phyloP scores from a whole-genome alignment of 352 stramenopile species.

The Globisporangium camurandrum region DNA sequence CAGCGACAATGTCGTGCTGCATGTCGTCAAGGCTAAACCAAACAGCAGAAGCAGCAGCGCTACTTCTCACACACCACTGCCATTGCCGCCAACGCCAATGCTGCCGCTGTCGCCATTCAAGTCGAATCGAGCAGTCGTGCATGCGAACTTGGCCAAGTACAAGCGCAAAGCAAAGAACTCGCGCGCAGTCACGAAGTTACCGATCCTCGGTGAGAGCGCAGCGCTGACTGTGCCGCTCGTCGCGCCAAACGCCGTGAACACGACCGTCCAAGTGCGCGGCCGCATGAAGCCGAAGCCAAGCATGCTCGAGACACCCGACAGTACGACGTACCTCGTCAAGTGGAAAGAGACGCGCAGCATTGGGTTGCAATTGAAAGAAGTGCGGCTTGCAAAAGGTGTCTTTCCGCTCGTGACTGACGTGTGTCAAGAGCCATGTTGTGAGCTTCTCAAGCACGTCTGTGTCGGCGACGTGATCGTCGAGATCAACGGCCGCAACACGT shows the following conservation, averaged over 20 bases:
- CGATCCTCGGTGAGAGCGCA: slow-evolving; percentile 44
- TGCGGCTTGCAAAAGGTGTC: slow-evolving; percentile 65
- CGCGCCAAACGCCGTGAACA: slow-evolving; percentile 78
- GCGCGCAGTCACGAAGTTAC: slow-evolving; percentile 53
- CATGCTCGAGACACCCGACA: slow-evolving; percentile 75
- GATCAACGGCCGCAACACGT: slow-evolving; percentile 86
- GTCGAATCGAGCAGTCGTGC: slow-evolving; percentile 28
- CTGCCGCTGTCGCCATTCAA: slow-evolving; percentile 20
- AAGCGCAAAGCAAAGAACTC: slow-evolving; percentile 68
- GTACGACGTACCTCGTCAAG: slow-evolving; percentile 80
- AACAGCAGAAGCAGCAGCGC: slow-evolving; percentile 9
- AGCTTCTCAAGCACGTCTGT: slow-evolving; percentile 75
- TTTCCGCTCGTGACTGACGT: slow-evolving; percentile 78
- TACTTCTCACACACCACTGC: no score
- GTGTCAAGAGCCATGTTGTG: slow-evolving; percentile 80
- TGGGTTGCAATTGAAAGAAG: slow-evolving; percentile 76
- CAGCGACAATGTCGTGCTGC: slow-evolving; percentile 45
- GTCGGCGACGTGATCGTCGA: slow-evolving; percentile 82
- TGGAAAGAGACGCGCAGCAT: slow-evolving; percentile 87
- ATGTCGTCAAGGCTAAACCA: slow-evolving; percentile 25
- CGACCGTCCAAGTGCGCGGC: slow-evolving; percentile 74
- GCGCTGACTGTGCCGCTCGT: slow-evolving; percentile 71
- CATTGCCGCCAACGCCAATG: no score
- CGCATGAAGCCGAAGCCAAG: slow-evolving; percentile 66
- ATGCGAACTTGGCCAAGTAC: slow-evolving; percentile 69